These are phyloP conservation scores for Pichiaceae sp. DNA, from an alignment of 1,139 yeast species.

Conservation along the genomic window DNA sequence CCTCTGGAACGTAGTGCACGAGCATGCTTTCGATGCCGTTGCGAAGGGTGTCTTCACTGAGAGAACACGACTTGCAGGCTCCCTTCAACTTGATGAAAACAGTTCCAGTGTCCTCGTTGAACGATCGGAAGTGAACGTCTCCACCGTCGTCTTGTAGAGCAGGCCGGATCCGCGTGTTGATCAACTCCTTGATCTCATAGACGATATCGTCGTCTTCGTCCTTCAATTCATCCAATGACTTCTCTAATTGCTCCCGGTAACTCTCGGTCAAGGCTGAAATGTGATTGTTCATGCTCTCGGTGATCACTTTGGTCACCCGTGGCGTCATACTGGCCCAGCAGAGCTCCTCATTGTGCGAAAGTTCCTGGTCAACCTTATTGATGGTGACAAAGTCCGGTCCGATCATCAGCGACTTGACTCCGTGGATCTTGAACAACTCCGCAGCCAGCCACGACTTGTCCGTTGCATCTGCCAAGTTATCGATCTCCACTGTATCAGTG, in stretches of 20 bases:
- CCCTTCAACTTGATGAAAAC: slow-evolving; percentile 73
- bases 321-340: slow-evolving; percentile 21
- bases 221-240: slow-evolving; percentile 21
- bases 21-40: slow-evolving; percentile 81
- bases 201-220: slow-evolving; percentile 45
- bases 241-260: slow-evolving; percentile 14
- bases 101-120: slow-evolving; percentile 59
- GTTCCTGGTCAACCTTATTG: slow-evolving; percentile 22
- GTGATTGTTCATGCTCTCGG: slow-evolving; percentile 17
- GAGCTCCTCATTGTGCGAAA: slow-evolving; percentile 23
- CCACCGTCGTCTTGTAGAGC: slow-evolving; percentile 80
- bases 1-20: slow-evolving; percentile 79
- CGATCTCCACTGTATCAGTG: slow-evolving; percentile 38
- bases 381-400: slow-evolving; percentile 49
- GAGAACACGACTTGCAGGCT: slow-evolving; percentile 74
- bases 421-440: slow-evolving; percentile 71
- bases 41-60: slow-evolving; percentile 69
- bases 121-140: slow-evolving; percentile 63
- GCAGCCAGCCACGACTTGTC: slow-evolving; percentile 77
- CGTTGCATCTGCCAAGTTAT: slow-evolving; percentile 62
- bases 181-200: slow-evolving; percentile 51
- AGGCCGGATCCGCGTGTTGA: slow-evolving; percentile 55
- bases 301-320: slow-evolving; percentile 16
- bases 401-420: slow-evolving; percentile 81
- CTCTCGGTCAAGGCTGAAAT: slow-evolving; percentile 17